Percentiles rank a stretch among this genome's conserved stretches.
phyloP scores from a whole-genome alignment of 805 yeast genomes.

The Ogataea glucozyma region DNA sequence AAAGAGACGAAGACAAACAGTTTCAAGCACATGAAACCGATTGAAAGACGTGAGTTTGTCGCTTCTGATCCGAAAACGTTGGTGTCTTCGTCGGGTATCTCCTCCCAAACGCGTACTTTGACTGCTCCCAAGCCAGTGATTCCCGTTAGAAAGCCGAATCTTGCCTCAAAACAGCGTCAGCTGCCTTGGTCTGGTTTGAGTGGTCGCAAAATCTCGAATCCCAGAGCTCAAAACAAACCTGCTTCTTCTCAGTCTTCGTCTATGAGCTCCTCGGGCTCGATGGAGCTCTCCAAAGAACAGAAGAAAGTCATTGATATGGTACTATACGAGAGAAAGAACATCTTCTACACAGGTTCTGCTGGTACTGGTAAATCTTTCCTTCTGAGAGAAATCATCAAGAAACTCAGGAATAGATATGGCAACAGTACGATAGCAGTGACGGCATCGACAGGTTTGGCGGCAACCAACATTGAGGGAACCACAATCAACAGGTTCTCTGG shows the following conservation, averaged over 20 bases:
- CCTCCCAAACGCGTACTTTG: neutral
- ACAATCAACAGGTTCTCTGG: constrained; percentile 88
- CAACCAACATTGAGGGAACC: constrained; percentile 87
- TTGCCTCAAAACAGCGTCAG: constrained; percentile 20
- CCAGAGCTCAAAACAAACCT: constrained; percentile 17
- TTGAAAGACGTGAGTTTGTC: constrained; percentile 16
- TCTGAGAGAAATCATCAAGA: constrained; percentile 59
- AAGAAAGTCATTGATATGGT: constrained; percentile 49
- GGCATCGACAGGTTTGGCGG: constrained; percentile 96
- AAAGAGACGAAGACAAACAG: constrained; percentile 7
- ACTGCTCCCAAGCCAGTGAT: neutral
- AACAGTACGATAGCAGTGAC: constrained; percentile 72
- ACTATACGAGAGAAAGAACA: constrained; percentile 49
- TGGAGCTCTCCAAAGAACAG: constrained; percentile 41
- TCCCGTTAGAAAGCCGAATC: constrained; percentile 6
- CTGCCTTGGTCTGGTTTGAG: constrained; percentile 22
- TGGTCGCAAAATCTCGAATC: constrained; percentile 20
- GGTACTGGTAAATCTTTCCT: constrained; percentile 87
- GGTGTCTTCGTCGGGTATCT: neutral
- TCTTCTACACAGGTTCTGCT: constrained; percentile 82
- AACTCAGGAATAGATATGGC: constrained; percentile 46
- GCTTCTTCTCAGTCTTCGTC: constrained; percentile 6
- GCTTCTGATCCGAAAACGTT: constrained; percentile 8
- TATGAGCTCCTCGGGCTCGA: neutral
- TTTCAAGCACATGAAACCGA: constrained; percentile 28